These are phyloP conservation scores for Onygenales sp. DNA, from an alignment of 2,329 filamentous ascomycete genomes.

Conservation along the genomic window DNA sequence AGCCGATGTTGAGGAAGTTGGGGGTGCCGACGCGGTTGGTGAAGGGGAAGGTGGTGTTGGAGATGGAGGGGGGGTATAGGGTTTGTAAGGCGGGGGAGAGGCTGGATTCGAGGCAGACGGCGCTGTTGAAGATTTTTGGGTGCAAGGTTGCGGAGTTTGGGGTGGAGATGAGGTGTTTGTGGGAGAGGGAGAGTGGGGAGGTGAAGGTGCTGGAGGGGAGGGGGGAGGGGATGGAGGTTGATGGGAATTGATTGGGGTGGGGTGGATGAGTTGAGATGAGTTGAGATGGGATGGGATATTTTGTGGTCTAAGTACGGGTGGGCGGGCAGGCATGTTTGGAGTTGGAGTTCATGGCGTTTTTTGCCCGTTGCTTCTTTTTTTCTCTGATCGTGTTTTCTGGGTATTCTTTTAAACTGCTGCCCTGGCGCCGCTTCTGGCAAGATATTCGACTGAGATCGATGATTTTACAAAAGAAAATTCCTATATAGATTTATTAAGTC, in stretches of 20 bases:
- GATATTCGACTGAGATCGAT: not conserved
- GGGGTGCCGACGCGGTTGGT: constrained; percentile 83
- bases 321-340: not conserved
- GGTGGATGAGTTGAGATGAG: too few species aligned
- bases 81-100: constrained; percentile 80
- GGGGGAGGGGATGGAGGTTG: constrained; percentile 34
- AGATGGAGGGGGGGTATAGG: constrained; percentile 52
- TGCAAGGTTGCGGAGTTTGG: constrained; percentile 85
- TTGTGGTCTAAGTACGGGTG: not conserved
- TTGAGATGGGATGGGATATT: too few species aligned
- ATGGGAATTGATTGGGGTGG: constrained; percentile 13
- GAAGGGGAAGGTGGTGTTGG: constrained; percentile 77
- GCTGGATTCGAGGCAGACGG: constrained; percentile 84
- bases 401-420: not conserved
- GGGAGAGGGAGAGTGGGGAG: constrained; percentile 30
- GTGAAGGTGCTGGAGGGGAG: constrained; percentile 30
- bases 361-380: not conserved
- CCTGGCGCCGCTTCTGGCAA: not conserved
- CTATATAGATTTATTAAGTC: too few species aligned
- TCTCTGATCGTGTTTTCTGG: not conserved
- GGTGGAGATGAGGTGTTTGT: constrained; percentile 65
- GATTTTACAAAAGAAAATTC: too few species aligned
- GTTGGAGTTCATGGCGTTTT: not conserved
- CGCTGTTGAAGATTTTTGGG: constrained; percentile 86
- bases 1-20: constrained; percentile 81